A percentile compares a stretch with the other conserved stretches of the same genome.
Conservation (phyloP, 495 filamentous ascomycete species). For the Penicillium pancosmium region DNA sequence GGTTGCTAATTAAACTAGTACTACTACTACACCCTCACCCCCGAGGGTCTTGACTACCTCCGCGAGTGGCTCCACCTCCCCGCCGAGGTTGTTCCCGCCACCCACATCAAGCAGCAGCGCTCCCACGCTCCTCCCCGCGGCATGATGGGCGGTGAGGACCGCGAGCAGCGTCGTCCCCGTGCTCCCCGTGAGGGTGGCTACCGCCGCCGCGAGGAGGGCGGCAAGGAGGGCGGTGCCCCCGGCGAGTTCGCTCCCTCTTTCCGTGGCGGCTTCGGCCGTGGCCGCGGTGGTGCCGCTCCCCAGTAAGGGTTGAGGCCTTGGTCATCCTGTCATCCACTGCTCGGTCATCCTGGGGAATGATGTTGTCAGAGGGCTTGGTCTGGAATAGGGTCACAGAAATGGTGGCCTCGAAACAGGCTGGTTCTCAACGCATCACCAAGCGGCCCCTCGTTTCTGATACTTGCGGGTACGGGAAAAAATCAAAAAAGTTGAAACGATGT, state of each 20-base stretch:
- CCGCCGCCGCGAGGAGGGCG: slow-evolving; percentile 83
- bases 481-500: slow-evolving; percentile 34
- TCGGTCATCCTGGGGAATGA: slow-evolving; percentile 43
- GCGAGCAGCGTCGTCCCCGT: slow-evolving; percentile 78
- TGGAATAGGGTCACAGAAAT: slow-evolving; percentile 32
- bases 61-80: slow-evolving; percentile 99
- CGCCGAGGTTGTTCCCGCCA: slow-evolving; percentile 98
- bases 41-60: slow-evolving; percentile 99
- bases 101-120: slow-evolving; percentile 99
- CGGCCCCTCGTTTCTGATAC: slow-evolving; percentile 21
- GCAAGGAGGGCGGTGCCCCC: slow-evolving; percentile 95
- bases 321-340: slow-evolving; percentile 37
- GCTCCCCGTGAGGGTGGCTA: slow-evolving; percentile 92
- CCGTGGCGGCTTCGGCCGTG: slow-evolving; percentile 94
- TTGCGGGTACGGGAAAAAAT: slow-evolving; percentile 33
- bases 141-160: slow-evolving; percentile 94
- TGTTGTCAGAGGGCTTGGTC: slow-evolving; percentile 33
- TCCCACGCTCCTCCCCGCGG: slow-evolving; percentile 96
- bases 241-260: slow-evolving; percentile 95
- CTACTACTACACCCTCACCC: slow-evolving; percentile 99
- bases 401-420: slow-evolving; percentile 34
- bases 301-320: slow-evolving; percentile 48
- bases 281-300: slow-evolving; percentile 75
- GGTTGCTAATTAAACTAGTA: slow-evolving; percentile 46
- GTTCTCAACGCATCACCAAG: slow-evolving; percentile 28